Evolutionary conservation across 2,329 filamentous ascomycete genomes (phyloP), one percentile per base, ranked within the genome.

Genomic region (Nemania serpens): DNA sequence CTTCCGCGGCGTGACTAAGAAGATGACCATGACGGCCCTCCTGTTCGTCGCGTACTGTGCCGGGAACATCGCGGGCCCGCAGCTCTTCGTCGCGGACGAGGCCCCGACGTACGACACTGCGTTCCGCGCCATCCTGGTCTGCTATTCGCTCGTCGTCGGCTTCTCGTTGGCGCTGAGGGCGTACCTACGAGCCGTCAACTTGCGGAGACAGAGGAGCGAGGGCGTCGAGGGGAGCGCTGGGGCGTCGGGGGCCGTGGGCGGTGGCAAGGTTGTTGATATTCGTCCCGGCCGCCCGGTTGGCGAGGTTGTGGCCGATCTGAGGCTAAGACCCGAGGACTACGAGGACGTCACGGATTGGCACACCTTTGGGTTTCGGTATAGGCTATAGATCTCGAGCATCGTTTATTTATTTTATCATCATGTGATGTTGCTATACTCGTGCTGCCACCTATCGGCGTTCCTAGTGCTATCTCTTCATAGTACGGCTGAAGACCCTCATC

Each of bases 311-410:
- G 68, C 69, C 11, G 73, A 73, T 33, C 70, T 78, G 0, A 74
- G 77, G 50, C 67, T 82, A 20, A 71, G 74, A 17, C 74, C 77
- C 0, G 76, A 79, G 55, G 81, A 82, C 59, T 82, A 84, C 58
- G 82, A 85, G 18, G 84, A 88, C 70, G 72, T 82, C 2, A 87
- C 85, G 1, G 85, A 88, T 67, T 86, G 83, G 81, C 79, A 85
- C 39, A 85, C 79, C 1, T 70, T 79, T 17, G 85, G 85, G 0
- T 88, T 88, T 63, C 79, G 84, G 43, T 88, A 88, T 71, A 79
- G 85, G 29, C 68, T 83, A 25, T 83, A 64, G 55, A 13, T 39
- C 5, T 29, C 7, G 36, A n/a, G 33, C 29, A 12, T 37, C 9
- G 15, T 29, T 29, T 7, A 29, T 29, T 18, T 20, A 25, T 13